Evolutionary conservation across 1,139 yeast genomes (phyloP), one percentile per base, ranked within the genome.

Genomic region (Geotrichum fermentans): DNA sequence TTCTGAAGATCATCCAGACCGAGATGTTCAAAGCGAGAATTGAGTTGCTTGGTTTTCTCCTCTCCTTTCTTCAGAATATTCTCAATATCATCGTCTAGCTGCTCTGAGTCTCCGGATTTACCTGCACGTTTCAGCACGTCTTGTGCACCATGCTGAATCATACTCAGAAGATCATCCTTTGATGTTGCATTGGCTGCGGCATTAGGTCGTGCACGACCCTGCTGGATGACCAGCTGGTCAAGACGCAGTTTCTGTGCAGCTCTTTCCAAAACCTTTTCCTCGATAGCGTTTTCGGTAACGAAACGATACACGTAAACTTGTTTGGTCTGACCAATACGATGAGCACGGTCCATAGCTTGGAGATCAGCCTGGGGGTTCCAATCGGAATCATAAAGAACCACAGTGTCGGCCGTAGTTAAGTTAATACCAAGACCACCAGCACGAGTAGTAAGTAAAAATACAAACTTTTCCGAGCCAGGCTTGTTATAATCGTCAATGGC

Each of bases 361-460:
- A 92, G 73, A 74, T 92, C 98, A 0, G 97, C 97, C 64, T 92
- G 98, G 1, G 98, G 98, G 62, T 92, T 92, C 98, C 98, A 92
- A 68, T 92, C 98, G 1, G 96, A 87, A 66, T 92, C 98, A 62
- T 81, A 92, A 33, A 92, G 70, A 7, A 92, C 78, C 50, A 92
- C 98, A 51, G 83, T 79, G 67, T 92, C 97, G 1, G 98, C 98
- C 28, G 88, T 78, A 0, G 97, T 90, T 62, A 92, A 75, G 62
- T 92, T 92, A 61, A 92, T 92, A 62, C 98, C 98, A 52, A 92
- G 73, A 11, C 98, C 98, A 69, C 98, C 98, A n/a, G 98, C 98
- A 67, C 98, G 80, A 0, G 98, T 92, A 0, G 98, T 92, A 55
- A 92, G 73, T 58, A 92, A 69, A 61, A 92, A 92, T 11, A 92